Base-by-base conservation (phyloP, 176 grass and related monocot species). In the Ampelocalamus luodianensis region DNA sequence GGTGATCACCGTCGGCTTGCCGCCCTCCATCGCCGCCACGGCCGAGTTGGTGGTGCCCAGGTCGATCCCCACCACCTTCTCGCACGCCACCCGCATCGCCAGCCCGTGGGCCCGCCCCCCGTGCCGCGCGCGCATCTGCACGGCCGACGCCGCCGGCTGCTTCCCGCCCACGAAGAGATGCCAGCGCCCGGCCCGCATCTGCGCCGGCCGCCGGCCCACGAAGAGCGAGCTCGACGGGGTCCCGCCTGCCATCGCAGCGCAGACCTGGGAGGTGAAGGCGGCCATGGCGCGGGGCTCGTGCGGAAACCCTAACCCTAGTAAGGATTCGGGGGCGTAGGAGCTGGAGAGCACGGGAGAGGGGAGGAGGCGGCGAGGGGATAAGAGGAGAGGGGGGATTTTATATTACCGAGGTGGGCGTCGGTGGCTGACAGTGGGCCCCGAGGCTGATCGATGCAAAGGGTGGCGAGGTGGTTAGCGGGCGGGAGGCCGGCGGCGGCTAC, bases 1-100 rank as follows among this genome's bases (percentile, higher is more conserved):
- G 80, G 93, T 99, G 72, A 99, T 92, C 63, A 99, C 92, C 5
- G 96, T 99, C 20, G 96, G 96, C 88, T 94, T 99, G 65, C 96
- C 96, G 48, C 96, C 96, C 85, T 99, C 96, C 96, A 99, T 99
- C 26, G 93, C 96, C 26, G 93, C 96, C 71, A 99, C 96, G 23
- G 96, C 93, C 43, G 96, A 99, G 86, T 99, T 96, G 27, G 96
- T 99, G 27, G 96, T 98, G 17, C 96, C 96, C 2, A 98, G 91
- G 81, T 98, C 96, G 72, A 98, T 94, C 48, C 93, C 96, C 58
- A 98, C 96, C 71, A 98, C 96, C 96, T 98, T 98, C 91, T 96
- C 93, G 83, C 93, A 92, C 46, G 74, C 87, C 27, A 98, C 96
- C 44, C 93, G 87, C 45, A 98, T 75, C n/a, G 76, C 85, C 29